A percentile compares a stretch with the other conserved stretches of the same genome.
phyloP scores from a whole-genome alignment of 345 rosid genomes.

The Balakata baccata region DNA sequence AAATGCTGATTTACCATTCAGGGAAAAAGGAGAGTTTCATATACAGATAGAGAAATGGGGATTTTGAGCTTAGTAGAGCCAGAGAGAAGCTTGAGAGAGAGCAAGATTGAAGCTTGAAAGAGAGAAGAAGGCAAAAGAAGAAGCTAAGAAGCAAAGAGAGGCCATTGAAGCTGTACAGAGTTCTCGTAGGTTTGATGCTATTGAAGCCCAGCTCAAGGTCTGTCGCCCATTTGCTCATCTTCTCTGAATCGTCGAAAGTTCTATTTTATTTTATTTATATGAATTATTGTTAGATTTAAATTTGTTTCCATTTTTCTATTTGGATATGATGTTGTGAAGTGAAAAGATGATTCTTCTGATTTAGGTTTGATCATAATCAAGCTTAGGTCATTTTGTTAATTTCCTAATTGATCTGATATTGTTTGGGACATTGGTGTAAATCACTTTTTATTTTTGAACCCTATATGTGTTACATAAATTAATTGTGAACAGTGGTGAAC shows the following conservation, averaged over 20 bases:
- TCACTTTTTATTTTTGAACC: neutral
- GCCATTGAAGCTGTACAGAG: slow-evolving; percentile 85
- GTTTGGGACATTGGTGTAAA: neutral
- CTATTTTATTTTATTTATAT: neutral
- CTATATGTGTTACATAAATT: neutral
- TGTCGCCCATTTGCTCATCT: neutral
- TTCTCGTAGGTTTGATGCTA: slow-evolving; percentile 75
- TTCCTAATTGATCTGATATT: neutral
- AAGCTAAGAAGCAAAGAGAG: slow-evolving; percentile 68
- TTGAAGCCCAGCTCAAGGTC: slow-evolving; percentile 77
- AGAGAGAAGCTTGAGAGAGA: slow-evolving; percentile 76
- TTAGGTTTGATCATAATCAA: slow-evolving; percentile 7
- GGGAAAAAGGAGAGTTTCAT: too few relatives aligned
- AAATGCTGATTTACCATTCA: too few relatives aligned
- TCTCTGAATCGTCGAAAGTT: neutral
- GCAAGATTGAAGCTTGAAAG: slow-evolving; percentile 61
- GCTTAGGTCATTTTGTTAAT: neutral
- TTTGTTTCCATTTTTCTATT: neutral
- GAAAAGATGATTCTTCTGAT: neutral
- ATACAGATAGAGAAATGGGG: slow-evolving; percentile 34
- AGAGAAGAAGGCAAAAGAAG: slow-evolving; percentile 74
- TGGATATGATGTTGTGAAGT: neutral
- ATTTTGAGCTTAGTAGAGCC: slow-evolving; percentile 87
- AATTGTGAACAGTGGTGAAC: neutral
- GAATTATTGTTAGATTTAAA: too few relatives aligned